Evolutionary conservation across 2,329 filamentous ascomycete species (phyloP).

Genomic region (Fusarium illudens): DNA sequence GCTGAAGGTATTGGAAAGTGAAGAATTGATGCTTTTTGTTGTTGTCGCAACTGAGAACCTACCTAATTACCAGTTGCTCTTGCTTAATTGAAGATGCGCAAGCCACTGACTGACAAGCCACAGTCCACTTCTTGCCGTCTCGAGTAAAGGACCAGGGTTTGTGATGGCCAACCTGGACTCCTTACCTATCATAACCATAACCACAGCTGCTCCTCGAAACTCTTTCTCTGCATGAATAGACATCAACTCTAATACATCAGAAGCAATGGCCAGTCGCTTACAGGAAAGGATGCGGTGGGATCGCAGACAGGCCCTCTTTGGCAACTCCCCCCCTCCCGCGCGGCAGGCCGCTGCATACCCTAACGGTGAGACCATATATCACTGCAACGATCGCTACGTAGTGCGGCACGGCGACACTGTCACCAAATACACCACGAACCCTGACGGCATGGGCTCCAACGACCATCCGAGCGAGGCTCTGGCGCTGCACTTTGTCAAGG

Average conservation of each 20-base stretch:
- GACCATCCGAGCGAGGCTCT: conserved; percentile 32
- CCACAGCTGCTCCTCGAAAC: no score
- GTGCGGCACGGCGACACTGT: conserved; percentile 31
- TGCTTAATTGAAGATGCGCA: background rate
- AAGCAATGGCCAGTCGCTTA: no score
- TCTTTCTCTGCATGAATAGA: no score
- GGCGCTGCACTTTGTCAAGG: conserved; percentile 30
- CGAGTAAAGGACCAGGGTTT: no score
- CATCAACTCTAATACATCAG: no score
- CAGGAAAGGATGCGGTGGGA: no score
- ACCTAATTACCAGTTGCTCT: no score
- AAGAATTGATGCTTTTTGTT: background rate
- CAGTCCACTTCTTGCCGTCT: background rate
- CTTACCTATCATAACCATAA: no score
- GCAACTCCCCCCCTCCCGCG: conserved; percentile 23
- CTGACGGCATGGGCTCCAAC: conserved; percentile 26
- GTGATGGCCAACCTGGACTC: no score
- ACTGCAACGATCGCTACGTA: background rate
- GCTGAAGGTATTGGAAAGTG: background rate
- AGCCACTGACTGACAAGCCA: background rate
- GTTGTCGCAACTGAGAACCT: background rate
- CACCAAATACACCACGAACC: conserved; percentile 32
- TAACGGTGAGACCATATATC: conserved; percentile 30
- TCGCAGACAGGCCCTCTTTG: background rate
- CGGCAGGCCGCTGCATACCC: conserved; percentile 33